Evolutionary conservation across 148 eudicot species (phyloP).

Genomic region (Diospyros kaki): DNA sequence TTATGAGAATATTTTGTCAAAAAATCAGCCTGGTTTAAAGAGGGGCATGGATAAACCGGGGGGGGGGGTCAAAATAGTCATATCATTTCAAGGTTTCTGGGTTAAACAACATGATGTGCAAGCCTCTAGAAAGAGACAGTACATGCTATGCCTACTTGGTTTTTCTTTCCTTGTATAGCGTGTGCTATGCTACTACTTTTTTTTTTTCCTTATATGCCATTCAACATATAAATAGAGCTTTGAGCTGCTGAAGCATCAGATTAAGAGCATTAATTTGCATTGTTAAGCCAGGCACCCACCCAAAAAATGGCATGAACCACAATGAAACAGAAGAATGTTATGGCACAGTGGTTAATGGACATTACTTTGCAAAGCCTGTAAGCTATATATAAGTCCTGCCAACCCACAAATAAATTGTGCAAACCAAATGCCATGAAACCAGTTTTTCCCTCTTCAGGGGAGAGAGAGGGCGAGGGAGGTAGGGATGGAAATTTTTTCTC

Average conservation of each 20-base stretch:
- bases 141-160: no score
- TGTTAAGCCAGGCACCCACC: background rate
- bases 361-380: background rate
- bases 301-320: background rate
- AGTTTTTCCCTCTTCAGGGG: background rate
- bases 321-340: background rate
- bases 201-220: background rate
- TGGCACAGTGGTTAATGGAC: background rate
- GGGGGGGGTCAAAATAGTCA: no score
- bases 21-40: no score
- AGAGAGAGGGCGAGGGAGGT: no score
- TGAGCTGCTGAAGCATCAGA: background rate
- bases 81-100: no score
- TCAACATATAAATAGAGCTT: background rate
- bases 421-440: constrained; percentile 1
- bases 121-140: no score
- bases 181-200: no score
- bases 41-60: no score
- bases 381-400: background rate
- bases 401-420: background rate
- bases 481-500: no score
- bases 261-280: background rate
- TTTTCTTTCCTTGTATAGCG: no score
- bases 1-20: no score
- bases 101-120: no score